Base-by-base conservation (phyloP, 1,139 yeast species). In the Sporopachydermia cereana region DNA sequence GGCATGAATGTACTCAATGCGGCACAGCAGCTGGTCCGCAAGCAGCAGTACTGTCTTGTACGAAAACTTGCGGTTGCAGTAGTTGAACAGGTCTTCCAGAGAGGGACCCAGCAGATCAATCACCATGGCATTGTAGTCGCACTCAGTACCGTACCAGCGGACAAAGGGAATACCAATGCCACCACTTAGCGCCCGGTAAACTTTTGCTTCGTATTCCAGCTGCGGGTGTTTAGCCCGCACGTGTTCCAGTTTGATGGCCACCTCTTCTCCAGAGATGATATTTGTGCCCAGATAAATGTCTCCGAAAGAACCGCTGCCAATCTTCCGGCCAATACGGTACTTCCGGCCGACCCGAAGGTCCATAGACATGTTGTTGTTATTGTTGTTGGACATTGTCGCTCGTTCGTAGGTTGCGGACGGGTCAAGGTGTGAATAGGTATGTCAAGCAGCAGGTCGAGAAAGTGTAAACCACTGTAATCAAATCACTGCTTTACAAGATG, bases 131-230 rank as follows among this genome's bases (percentile, higher is more conserved):
- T 91, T 86, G 61, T 86, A 89, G 61, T 89, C 96, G 55, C 95
- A 85, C 62, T 91, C 98, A 1, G 94, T 84, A 36, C 98, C 98
- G 62, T 79, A 91, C 96, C 96, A 91, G 62, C 97, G 77, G 41
- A 89, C 89, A 65, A 88, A 89, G 2, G 98, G 97, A 48, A 91
- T 89, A 41, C 98, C 98, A 31, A 91, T 94, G 34, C 97, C 97
- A 27, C 98, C 98, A 52, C 95, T 84, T 47, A 91, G 69, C 3
- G 95, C 91, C 62, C 84, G 86, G 68, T 89, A 89, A 29, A 89
- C 97, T 54, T 93, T 79, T 12, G 96, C 95, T 65, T 91, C 98
- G 60, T 91, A 91, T 59, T 89, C 97, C 54, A 91, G 73, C 66
- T 91, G 98, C 2, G 98, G 98, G 60, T 91, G 97, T 59, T 88